phyloP scores from a whole-genome alignment of 2,329 filamentous ascomycete genomes.

The Sphaceloma murrayae region DNA sequence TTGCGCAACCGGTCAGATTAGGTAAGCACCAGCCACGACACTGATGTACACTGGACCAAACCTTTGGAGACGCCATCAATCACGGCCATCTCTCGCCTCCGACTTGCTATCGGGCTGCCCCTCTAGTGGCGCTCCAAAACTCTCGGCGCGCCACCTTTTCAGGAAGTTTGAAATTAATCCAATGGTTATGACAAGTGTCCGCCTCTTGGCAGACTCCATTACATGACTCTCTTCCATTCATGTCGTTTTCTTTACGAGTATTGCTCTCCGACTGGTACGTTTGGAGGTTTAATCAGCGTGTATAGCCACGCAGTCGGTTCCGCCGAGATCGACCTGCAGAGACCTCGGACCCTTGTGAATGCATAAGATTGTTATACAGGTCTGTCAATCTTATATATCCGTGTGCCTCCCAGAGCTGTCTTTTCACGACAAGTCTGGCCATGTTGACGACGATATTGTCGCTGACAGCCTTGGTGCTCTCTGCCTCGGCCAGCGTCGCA shows the following conservation, averaged over 20 bases:
- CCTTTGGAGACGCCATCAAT: too few species aligned
- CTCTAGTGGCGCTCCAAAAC: too few species aligned
- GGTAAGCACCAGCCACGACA: too few species aligned
- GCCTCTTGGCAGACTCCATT: background rate
- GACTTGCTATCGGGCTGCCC: too few species aligned
- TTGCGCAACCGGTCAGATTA: too few species aligned
- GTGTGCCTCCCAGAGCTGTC: too few species aligned
- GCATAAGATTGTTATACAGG: too few species aligned
- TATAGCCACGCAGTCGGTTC: background rate
- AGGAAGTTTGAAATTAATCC: background rate
- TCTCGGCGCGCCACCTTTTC: background rate
- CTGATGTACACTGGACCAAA: too few species aligned
- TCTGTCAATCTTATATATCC: too few species aligned
- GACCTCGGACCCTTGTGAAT: background rate
- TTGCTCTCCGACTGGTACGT: background rate
- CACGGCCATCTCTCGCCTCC: too few species aligned
- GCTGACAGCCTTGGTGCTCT: background rate
- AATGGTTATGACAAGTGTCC: too few species aligned
- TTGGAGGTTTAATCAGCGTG: background rate
- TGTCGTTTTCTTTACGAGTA: background rate
- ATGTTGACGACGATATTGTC: background rate
- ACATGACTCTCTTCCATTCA: background rate
- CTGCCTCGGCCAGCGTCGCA: background rate
- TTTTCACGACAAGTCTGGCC: background rate
- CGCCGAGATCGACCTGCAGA: background rate